Evolutionary conservation across 495 filamentous ascomycete species (phyloP).

Genomic region (Penicillium salamii): DNA sequence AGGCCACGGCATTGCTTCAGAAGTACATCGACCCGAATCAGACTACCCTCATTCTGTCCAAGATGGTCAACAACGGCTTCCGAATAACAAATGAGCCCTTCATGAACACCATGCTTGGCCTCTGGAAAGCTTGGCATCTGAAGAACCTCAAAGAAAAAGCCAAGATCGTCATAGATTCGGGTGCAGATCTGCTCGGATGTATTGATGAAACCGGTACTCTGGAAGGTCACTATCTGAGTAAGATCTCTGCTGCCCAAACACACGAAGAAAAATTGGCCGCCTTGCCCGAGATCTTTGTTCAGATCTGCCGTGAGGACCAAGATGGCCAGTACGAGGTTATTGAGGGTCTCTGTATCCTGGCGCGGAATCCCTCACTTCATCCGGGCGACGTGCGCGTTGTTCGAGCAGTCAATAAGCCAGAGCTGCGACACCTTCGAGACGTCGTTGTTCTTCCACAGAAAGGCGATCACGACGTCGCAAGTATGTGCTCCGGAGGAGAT

Average conservation of each 20-base stretch:
- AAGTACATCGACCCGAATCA: slow-evolving; percentile 84
- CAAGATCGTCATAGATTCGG: slow-evolving; percentile 72
- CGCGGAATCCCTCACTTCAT: slow-evolving; percentile 92
- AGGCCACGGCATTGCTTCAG: slow-evolving; percentile 64
- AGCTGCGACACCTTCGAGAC: slow-evolving; percentile 71
- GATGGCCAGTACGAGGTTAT: slow-evolving; percentile 60
- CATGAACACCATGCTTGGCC: slow-evolving; percentile 63
- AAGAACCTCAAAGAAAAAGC: slow-evolving; percentile 92
- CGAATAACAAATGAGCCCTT: slow-evolving; percentile 77
- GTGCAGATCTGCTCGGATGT: slow-evolving; percentile 86
- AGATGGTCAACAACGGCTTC: slow-evolving; percentile 78
- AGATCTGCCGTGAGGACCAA: slow-evolving; percentile 58
- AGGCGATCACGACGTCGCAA: slow-evolving; percentile 80
- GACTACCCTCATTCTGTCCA: slow-evolving; percentile 67
- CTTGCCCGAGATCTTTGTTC: slow-evolving; percentile 86
- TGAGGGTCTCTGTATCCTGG: slow-evolving; percentile 75
- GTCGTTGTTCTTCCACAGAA: slow-evolving; percentile 83
- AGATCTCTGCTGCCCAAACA: slow-evolving; percentile 17
- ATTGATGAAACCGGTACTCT: slow-evolving; percentile 79
- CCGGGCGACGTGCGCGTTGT: slow-evolving; percentile 91
- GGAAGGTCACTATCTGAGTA: slow-evolving; percentile 58
- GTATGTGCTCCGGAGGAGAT: slow-evolving; percentile 96
- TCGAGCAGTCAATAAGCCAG: slow-evolving; percentile 71
- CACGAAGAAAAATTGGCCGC: slow-evolving; percentile 38
- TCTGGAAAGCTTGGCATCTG: slow-evolving; percentile 82